Conservation (phyloP, 1,284 basidiomycete species). For the Cryptococcus sp. region DNA sequence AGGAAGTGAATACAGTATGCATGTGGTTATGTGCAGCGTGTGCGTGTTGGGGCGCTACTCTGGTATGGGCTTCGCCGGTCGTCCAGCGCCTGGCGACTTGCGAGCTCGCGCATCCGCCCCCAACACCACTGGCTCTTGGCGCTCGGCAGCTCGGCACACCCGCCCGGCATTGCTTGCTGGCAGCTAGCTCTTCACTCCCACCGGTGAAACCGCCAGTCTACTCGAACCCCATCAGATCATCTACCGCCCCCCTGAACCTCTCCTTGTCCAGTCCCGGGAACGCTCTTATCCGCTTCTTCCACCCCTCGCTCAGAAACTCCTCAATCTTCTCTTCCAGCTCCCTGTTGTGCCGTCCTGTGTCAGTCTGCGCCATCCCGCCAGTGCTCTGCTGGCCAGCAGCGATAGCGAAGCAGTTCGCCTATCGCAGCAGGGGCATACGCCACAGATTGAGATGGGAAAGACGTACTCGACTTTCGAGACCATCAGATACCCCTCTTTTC, state of each 20-base stretch:
- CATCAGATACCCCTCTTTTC: constrained; percentile 61
- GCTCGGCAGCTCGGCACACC: no score
- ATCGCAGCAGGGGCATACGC: no score
- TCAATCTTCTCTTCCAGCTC: constrained; percentile 9
- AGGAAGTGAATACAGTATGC: constrained; percentile 2
- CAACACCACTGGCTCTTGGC: no score
- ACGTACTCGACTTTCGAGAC: constrained; percentile 54
- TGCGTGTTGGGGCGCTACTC: neutral
- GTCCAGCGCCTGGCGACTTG: no score
- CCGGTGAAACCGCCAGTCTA: neutral
- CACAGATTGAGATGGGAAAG: neutral
- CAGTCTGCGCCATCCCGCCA: neutral
- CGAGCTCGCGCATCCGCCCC: neutral
- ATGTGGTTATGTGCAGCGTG: neutral
- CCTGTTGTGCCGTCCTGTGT: neutral
- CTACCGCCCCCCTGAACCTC: constrained; percentile 27
- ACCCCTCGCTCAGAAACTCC: neutral
- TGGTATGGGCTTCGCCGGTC: no score
- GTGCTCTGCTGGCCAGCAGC: no score
- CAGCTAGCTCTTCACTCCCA: no score
- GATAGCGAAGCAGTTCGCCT: no score
- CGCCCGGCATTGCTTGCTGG: no score
- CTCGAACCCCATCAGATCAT: constrained; percentile 30
- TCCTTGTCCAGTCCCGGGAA: constrained; percentile 14
- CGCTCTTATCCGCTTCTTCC: constrained; percentile 6